Base-by-base conservation (phyloP, 2,329 filamentous ascomycete species). In the Dactylellina haptotyla region DNA sequence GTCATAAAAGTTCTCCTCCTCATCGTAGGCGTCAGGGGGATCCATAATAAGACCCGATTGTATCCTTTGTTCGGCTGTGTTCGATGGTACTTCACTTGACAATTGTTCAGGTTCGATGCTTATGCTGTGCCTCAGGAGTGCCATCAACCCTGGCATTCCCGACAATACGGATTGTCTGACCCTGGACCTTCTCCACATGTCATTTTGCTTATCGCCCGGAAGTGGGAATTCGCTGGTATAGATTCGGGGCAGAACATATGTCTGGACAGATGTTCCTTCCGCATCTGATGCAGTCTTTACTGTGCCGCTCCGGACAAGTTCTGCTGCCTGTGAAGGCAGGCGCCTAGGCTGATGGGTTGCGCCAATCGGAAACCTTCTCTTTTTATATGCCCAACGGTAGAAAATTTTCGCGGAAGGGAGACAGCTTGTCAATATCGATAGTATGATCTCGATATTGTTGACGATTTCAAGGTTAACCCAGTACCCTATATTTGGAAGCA, bases 1-100 rank as follows among this genome's bases (percentile, higher is more conserved):
- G 32, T 56, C 50, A 16, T 56, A 56, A 56, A 56, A 56, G 30
- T 56, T 56, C 3, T 51, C 46, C 6, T 8, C 43, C 3, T 56
- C 50, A 14, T 56, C 30, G 9, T 37, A n/a, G 5, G 20, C 23
- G 25, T 32, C 48, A 23, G 14, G n/a, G 16, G n/a, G 8, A n/a
- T 18, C 48, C 9, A 30, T 16, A 6, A 10, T 16, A 4, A 43
- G 8, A 6, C 39, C 4, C 39, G 4, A 4, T 16, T 43, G 8
- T 9, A 16, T 6, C 16, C 20, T 20, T 23, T 25, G 43, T 46
- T 6, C 20, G 3, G 43, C 5, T 20, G 5, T 6, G 6, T 34
- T 14, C 14, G 32, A 34, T 34, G 32, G 32, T 34, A 6, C 39
- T 43, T n/a, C 9, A 43, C 16, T 43, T n/a, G n/a, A n/a, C n/a